Evolutionary conservation across 2,329 filamentous ascomycete genomes (phyloP).

Genomic region (Colletotrichum sp.): DNA sequence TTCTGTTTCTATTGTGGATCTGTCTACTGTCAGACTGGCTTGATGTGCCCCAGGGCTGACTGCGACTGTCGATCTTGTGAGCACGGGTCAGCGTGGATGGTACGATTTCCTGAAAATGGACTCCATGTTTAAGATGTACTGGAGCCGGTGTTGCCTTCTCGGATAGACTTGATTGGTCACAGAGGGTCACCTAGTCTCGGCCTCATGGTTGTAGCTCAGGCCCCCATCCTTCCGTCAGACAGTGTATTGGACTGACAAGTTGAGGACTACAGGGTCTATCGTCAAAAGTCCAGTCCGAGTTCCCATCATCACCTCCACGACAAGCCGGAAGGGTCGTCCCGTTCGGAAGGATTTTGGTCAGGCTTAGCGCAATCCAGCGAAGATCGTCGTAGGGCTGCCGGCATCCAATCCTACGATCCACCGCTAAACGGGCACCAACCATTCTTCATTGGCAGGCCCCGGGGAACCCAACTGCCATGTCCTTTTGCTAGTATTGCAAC

Average conservation of each 20-base stretch:
- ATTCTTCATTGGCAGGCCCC: not conserved
- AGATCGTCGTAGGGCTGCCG: not conserved
- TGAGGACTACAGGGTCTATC: not conserved
- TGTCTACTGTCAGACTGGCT: not conserved
- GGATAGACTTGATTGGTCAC: not conserved
- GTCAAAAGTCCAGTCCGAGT: accelerated
- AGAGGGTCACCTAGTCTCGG: not conserved
- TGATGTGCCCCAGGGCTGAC: not conserved
- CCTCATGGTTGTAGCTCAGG: not conserved
- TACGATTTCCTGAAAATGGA: not conserved
- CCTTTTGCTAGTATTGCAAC: not conserved
- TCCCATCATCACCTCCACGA: not conserved
- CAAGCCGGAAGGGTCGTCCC: not conserved
- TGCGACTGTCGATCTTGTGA: not conserved
- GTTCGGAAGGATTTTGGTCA: not conserved
- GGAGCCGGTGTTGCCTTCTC: not conserved
- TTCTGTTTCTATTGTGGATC: not conserved
- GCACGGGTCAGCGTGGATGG: not conserved
- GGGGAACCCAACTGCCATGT: not conserved
- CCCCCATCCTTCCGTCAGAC: not conserved
- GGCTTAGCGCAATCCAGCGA: not conserved
- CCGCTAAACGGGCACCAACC: not conserved
- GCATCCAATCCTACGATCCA: not conserved
- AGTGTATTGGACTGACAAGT: not conserved
- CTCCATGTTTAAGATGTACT: not conserved